These are phyloP conservation scores for Komagataella populi DNA, from an alignment of 805 yeast genomes.

Conservation along the genomic window DNA sequence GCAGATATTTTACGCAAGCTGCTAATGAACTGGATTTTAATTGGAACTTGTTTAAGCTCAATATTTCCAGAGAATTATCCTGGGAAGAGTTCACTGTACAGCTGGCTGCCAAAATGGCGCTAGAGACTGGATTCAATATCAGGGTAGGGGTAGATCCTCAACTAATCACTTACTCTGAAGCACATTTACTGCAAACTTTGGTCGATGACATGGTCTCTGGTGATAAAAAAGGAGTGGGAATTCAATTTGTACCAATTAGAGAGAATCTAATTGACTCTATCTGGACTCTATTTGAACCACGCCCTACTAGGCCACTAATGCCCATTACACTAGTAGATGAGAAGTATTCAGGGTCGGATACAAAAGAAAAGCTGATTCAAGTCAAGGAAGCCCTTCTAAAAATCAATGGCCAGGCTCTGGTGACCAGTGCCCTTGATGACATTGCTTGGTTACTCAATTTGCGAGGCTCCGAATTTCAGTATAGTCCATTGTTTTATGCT, in stretches of 20 bases:
- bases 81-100: conserved; percentile 49
- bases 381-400: conserved; percentile 23
- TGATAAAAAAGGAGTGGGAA: conserved; percentile 16
- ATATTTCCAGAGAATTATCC: conserved; percentile 30
- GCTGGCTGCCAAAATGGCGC: conserved; percentile 33
- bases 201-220: conserved; percentile 14
- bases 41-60: conserved; percentile 43
- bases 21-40: conserved; percentile 43
- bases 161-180: conserved; percentile 24
- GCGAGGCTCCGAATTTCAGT: conserved; percentile 59
- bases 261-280: conserved; percentile 35
- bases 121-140: conserved; percentile 25
- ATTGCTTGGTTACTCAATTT: conserved; percentile 40
- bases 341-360: conserved; percentile 53
- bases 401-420: conserved; percentile 14
- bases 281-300: conserved; percentile 41
- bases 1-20: conserved; percentile 49
- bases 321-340: conserved; percentile 35
- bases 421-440: conserved; percentile 30
- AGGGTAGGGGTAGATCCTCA: conserved; percentile 35
- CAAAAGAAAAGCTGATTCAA: conserved; percentile 39
- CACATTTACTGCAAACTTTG: conserved; percentile 17
- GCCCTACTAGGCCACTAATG: conserved; percentile 42
- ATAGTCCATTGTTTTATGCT: conserved; percentile 77
- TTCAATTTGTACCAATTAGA: conserved; percentile 28